A percentile compares a stretch with the other conserved stretches of the same genome.
phyloP scores from a whole-genome alignment of 495 filamentous ascomycete species.

The Aspergillus sclerotiicarbonarius region DNA sequence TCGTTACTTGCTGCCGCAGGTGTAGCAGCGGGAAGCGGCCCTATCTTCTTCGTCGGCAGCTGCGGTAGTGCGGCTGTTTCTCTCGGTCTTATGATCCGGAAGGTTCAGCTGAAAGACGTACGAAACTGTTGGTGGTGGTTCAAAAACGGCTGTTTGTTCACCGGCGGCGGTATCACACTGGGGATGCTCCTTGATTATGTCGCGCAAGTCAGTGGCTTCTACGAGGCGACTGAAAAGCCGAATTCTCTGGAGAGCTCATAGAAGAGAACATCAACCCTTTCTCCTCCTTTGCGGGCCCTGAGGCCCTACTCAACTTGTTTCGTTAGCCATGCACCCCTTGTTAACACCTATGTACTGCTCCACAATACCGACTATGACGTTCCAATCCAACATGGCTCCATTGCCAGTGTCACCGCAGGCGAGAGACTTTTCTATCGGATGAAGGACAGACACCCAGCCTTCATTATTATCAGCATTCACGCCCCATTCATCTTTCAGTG shows the following conservation, averaged over 20 bases:
- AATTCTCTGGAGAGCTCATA: not conserved
- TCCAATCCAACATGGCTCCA: slow-evolving; percentile 79
- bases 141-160: slow-evolving; percentile 66
- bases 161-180: slow-evolving; percentile 63
- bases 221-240: slow-evolving; percentile 17
- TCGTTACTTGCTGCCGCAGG: slow-evolving; percentile 79
- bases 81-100: slow-evolving; percentile 83
- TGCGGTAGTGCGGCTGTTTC: slow-evolving; percentile 79
- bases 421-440: slow-evolving; percentile 66
- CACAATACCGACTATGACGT: slow-evolving; percentile 63
- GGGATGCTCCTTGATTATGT: slow-evolving; percentile 66
- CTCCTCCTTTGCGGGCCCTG: not conserved
- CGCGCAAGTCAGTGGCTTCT: slow-evolving; percentile 32
- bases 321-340: not conserved
- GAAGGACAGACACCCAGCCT: slow-evolving; percentile 76
- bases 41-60: slow-evolving; percentile 78
- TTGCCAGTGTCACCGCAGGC: slow-evolving; percentile 80
- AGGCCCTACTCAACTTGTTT: not conserved
- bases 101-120: slow-evolving; percentile 78
- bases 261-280: not conserved
- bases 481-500: slow-evolving; percentile 73
- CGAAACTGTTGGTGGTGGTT: slow-evolving; percentile 98
- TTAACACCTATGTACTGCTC: slow-evolving; percentile 31
- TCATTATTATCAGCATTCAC: slow-evolving; percentile 35
- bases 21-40: slow-evolving; percentile 68